Percentiles rank a stretch among this genome's conserved stretches.
Evolutionary conservation across 495 filamentous ascomycete genomes (phyloP).

Genomic region (Trichodelitschia bisporula): DNA sequence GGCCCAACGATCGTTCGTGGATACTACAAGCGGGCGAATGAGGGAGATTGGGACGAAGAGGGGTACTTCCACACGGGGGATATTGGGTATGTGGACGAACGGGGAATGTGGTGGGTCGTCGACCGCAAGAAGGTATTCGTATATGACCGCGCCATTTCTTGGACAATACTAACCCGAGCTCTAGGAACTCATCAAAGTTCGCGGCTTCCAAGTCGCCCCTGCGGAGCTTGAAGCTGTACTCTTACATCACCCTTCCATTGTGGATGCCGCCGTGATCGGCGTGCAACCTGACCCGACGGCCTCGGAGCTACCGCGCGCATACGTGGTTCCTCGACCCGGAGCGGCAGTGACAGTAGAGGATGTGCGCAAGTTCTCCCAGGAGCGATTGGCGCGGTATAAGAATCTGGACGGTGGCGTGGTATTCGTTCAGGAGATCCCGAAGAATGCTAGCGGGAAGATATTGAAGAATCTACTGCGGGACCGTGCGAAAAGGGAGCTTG

Average conservation of each 20-base stretch:
- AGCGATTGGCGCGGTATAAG: not conserved
- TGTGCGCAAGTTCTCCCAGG: not conserved
- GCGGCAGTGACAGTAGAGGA: not conserved
- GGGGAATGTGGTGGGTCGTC: conserved; percentile 5
- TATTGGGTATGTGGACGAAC: conserved; percentile 3
- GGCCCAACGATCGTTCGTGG: conserved; percentile 4
- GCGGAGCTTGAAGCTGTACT: conserved; percentile 6
- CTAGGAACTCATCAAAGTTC: conserved; percentile 9
- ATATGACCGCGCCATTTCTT: too few relatives aligned
- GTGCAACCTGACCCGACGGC: not conserved
- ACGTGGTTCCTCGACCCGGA: conserved; percentile 1
- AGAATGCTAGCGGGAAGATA: not conserved
- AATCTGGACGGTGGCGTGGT: not conserved
- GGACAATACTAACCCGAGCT: not conserved
- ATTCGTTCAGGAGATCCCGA: not conserved
- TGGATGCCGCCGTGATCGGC: conserved; percentile 7
- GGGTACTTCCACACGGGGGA: conserved; percentile 6
- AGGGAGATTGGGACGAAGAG: conserved; percentile 1
- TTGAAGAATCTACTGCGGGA: not conserved
- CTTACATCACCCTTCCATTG: conserved; percentile 4
- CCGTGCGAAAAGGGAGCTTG: not conserved
- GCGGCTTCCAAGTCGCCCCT: conserved; percentile 8
- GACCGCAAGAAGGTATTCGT: conserved; percentile 5
- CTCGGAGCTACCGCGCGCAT: conserved; percentile 4
- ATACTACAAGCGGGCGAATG: conserved; percentile 4